Conservation (phyloP, 768 basidiomycete species). For the Termitomyces sp. region DNA sequence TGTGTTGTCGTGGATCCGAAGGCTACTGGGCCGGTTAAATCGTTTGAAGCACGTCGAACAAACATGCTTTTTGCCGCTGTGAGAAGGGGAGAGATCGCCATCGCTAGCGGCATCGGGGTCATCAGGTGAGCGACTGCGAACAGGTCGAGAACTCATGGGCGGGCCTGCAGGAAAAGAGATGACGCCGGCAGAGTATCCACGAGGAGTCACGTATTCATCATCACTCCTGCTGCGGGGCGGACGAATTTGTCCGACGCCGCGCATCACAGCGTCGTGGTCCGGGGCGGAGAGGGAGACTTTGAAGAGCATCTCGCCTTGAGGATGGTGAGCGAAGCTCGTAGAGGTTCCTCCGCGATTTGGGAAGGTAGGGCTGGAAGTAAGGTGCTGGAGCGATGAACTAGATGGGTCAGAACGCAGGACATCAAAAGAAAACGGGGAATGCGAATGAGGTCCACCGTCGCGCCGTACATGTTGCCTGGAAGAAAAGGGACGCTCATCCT, state of each 20-base stretch:
- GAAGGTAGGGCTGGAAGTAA: conserved; percentile 37
- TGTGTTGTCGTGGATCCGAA: conserved; percentile 62
- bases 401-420: conserved; percentile 41
- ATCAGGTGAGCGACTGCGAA: conserved; percentile 17
- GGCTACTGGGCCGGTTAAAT: conserved; percentile 67
- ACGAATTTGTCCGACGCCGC: conserved; percentile 10
- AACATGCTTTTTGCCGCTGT: conserved; percentile 41
- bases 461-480: background rate
- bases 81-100: conserved; percentile 18
- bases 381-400: conserved; percentile 38
- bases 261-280: background rate
- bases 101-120: conserved; percentile 21
- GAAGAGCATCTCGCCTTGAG: conserved; percentile 21
- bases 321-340: background rate
- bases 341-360: conserved; percentile 24
- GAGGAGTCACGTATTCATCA: conserved; percentile 3
- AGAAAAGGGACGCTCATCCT: background rate
- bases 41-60: conserved; percentile 56
- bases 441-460: conserved; percentile 1
- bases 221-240: conserved; percentile 9
- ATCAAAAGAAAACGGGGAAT: conserved; percentile 33
- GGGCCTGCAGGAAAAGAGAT: conserved; percentile 19
- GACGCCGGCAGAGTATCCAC: conserved; percentile 20
- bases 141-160: background rate
- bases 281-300: conserved; percentile 33